A percentile compares a stretch with the other conserved stretches of the same genome.
These are phyloP conservation scores for Phytophthora ramorum DNA, from an alignment of 352 stramenopile genomes.

Conservation along the genomic window DNA sequence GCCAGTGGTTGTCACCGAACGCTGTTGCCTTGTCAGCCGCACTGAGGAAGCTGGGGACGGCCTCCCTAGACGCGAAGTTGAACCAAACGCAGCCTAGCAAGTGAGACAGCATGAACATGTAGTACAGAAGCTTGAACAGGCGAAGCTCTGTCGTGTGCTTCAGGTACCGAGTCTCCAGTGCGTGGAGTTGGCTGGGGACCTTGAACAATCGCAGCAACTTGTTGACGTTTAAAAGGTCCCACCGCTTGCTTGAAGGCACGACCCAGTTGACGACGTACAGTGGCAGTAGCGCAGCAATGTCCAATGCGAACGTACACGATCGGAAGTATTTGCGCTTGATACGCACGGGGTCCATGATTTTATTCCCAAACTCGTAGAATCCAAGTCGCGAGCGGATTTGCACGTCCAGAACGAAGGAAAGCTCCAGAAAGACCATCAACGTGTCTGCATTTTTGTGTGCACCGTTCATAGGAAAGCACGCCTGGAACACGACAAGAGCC, in stretches of 20 bases:
- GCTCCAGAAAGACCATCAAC: constrained; percentile 45
- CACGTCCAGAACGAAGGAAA: constrained; percentile 56
- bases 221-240: constrained; percentile 72
- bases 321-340: constrained; percentile 51
- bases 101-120: constrained; percentile 71
- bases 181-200: constrained; percentile 51
- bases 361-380: constrained; percentile 73
- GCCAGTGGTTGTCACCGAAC: constrained; percentile 45
- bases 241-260: constrained; percentile 18
- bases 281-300: constrained; percentile 53
- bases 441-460: constrained; percentile 13
- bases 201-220: constrained; percentile 65
- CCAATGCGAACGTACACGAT: constrained; percentile 49
- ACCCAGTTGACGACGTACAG: constrained; percentile 61
- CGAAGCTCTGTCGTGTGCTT: constrained; percentile 66
- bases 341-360: constrained; percentile 48
- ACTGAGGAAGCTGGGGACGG: constrained; percentile 30
- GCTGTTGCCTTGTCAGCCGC: not conserved
- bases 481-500: constrained; percentile 52
- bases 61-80: constrained; percentile 50
- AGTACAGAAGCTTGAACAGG: constrained; percentile 79
- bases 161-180: constrained; percentile 64
- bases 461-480: constrained; percentile 39
- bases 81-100: constrained; percentile 72
- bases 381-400: constrained; percentile 56